A percentile compares a stretch with the other conserved stretches of the same genome.
phyloP scores from a whole-genome alignment of 192 early-diverging fungal genomes.

The Entophlyctis helioformis region DNA sequence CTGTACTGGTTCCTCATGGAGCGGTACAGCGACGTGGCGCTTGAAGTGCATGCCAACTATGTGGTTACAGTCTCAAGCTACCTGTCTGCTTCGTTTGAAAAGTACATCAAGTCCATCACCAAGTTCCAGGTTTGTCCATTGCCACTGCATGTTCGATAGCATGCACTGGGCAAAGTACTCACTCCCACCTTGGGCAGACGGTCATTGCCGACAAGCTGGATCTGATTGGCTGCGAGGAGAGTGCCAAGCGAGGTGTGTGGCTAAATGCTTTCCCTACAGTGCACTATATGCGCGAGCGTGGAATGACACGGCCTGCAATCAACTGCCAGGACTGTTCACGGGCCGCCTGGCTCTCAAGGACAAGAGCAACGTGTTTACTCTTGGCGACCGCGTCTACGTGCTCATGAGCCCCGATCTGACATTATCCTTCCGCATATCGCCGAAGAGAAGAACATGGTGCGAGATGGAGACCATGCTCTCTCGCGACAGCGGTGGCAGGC shows the following conservation, averaged over 20 bases:
- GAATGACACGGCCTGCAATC: too few species aligned
- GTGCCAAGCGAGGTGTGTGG: conserved; percentile 53
- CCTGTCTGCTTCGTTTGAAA: conserved; percentile 82
- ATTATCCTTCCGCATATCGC: conserved; percentile 74
- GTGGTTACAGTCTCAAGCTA: conserved; percentile 74
- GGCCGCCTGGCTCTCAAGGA: conserved; percentile 61
- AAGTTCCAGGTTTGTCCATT: conserved; percentile 79
- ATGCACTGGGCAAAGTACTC: too few species aligned
- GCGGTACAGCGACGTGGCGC: conserved; percentile 72
- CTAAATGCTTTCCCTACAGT: background rate
- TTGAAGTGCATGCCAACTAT: conserved; percentile 79
- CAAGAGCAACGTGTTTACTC: conserved; percentile 70
- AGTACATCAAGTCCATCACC: conserved; percentile 63
- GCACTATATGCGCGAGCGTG: too few species aligned
- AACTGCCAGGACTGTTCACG: conserved; percentile 44
- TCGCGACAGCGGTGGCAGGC: too few species aligned
- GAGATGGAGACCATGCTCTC: background rate
- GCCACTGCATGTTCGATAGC: too few species aligned
- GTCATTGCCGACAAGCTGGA: conserved; percentile 70
- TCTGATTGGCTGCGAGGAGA: conserved; percentile 79
- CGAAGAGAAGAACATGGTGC: conserved; percentile 58
- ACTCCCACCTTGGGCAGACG: conserved; percentile 11
- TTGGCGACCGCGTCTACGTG: conserved; percentile 72
- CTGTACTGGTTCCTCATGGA: conserved; percentile 86
- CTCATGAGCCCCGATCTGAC: conserved; percentile 65